Percentiles rank a stretch among this genome's conserved stretches.
Conservation (phyloP, 2,329 filamentous ascomycete genomes). For the Colletotrichum magnum region DNA sequence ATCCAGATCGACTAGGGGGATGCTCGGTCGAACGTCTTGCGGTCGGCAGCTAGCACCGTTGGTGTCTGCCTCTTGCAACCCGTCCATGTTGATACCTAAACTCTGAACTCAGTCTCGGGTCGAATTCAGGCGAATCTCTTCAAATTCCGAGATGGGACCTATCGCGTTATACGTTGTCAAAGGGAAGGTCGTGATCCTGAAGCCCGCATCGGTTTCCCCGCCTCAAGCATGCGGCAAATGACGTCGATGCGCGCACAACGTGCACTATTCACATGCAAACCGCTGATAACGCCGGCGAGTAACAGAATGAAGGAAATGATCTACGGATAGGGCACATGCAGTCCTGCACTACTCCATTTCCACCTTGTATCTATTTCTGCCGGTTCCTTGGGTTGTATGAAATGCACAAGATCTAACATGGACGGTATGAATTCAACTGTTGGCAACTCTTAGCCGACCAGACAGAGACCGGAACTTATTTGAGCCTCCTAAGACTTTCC, state of each 20-base stretch:
- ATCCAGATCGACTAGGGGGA: constrained; percentile 14
- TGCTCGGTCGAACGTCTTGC: not conserved
- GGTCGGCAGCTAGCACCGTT: not conserved
- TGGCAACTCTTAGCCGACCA: no score
- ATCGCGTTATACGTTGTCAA: no score
- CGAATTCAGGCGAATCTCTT: no score
- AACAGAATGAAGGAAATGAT: not conserved
- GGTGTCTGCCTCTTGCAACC: not conserved
- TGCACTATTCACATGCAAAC: constrained; percentile 15
- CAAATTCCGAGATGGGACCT: no score
- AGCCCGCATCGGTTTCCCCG: not conserved
- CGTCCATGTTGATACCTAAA: not conserved
- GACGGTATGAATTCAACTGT: no score
- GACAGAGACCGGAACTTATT: no score
- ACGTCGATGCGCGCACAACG: constrained; percentile 15
- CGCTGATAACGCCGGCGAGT: not conserved
- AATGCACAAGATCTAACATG: no score
- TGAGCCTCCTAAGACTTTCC: no score
- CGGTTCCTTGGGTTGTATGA: no score
- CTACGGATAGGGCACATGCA: not conserved
- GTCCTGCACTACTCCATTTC: no score
- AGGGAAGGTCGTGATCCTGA: no score
- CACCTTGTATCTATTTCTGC: no score
- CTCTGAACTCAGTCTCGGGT: not conserved
- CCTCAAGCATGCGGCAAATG: constrained; percentile 10